Percentiles rank a stretch among this genome's conserved stretches.
Conservation (phyloP, 2,329 filamentous ascomycete genomes). For the Metarhizium album region DNA sequence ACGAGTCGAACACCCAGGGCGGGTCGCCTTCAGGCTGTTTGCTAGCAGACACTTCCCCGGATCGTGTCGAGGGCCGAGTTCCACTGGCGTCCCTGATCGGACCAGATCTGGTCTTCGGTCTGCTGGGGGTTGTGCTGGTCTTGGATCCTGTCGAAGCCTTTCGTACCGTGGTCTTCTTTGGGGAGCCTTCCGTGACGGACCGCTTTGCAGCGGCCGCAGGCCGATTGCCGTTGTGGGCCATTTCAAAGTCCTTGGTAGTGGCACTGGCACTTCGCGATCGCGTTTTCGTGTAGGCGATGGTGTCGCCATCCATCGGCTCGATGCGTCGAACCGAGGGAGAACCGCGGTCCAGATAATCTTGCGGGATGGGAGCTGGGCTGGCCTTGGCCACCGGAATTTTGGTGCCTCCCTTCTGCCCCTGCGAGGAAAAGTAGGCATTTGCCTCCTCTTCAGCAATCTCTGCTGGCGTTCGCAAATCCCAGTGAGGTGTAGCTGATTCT, state of each 20-base stretch:
- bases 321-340: slow-evolving; percentile 54
- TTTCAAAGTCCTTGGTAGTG: slow-evolving; percentile 27
- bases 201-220: slow-evolving; percentile 28
- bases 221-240: slow-evolving; percentile 10
- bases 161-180: slow-evolving; percentile 38
- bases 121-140: slow-evolving; percentile 30
- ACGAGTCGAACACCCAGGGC: slow-evolving; percentile 89
- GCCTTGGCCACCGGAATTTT: slow-evolving; percentile 78
- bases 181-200: slow-evolving; percentile 38
- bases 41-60: slow-evolving; percentile 41
- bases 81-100: slow-evolving; percentile 35
- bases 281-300: slow-evolving; percentile 47
- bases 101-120: slow-evolving; percentile 53
- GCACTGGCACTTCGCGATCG: slow-evolving; percentile 62
- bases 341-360: slow-evolving; percentile 63
- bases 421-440: slow-evolving; percentile 39
- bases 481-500: slow-evolving; percentile 35
- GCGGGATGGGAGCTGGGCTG: slow-evolving; percentile 66
- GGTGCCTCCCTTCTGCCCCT: slow-evolving; percentile 53
- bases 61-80: slow-evolving; percentile 52
- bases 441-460: slow-evolving; percentile 58
- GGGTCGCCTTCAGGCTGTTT: slow-evolving; percentile 85
- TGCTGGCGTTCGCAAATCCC: slow-evolving; percentile 67
- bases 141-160: slow-evolving; percentile 36
- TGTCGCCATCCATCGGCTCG: slow-evolving; percentile 44